Evolutionary conservation across 163 green algal genomes (phyloP).

Genomic region (Chlamydomonas reinhardtii): DNA sequence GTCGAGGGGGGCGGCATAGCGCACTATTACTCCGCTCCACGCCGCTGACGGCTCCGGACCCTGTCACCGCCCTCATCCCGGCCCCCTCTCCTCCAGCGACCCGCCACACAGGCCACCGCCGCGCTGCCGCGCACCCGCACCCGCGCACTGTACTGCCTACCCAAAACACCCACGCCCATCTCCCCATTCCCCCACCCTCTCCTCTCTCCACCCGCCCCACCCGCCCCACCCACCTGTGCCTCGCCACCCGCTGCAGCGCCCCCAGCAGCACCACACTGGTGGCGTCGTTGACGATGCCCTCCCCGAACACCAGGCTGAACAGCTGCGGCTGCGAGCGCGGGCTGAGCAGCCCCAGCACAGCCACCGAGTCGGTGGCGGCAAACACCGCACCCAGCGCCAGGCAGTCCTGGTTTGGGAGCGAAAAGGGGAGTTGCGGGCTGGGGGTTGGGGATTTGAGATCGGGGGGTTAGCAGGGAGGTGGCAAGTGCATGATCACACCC

Average conservation of each 20-base stretch:
- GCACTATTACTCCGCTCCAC: too few species aligned
- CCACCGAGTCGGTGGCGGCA: constrained; percentile 92
- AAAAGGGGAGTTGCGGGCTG: neutral
- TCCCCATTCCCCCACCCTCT: neutral
- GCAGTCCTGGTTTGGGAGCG: constrained; percentile 60
- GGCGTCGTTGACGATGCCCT: constrained; percentile 95
- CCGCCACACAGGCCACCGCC: too few species aligned
- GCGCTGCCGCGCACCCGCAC: too few species aligned
- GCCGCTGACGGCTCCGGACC: too few species aligned
- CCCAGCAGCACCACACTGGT: constrained; percentile 91
- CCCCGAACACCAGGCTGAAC: constrained; percentile 94
- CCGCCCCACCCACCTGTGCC: constrained; percentile 31
- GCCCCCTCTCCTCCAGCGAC: too few species aligned
- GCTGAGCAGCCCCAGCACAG: constrained; percentile 88
- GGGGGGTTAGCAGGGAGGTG: too few species aligned
- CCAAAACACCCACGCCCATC: neutral
- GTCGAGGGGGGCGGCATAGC: too few species aligned
- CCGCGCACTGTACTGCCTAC: too few species aligned
- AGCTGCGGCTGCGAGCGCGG: constrained; percentile 79
- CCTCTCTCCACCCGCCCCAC: neutral
- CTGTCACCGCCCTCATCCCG: too few species aligned
- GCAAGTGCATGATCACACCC: too few species aligned
- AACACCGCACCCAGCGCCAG: constrained; percentile 93
- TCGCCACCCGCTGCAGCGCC: constrained; percentile 59
- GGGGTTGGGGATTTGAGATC: too few species aligned